Conservation (phyloP, 2,329 filamentous ascomycete species). For the Xylaria hypoxylon region DNA sequence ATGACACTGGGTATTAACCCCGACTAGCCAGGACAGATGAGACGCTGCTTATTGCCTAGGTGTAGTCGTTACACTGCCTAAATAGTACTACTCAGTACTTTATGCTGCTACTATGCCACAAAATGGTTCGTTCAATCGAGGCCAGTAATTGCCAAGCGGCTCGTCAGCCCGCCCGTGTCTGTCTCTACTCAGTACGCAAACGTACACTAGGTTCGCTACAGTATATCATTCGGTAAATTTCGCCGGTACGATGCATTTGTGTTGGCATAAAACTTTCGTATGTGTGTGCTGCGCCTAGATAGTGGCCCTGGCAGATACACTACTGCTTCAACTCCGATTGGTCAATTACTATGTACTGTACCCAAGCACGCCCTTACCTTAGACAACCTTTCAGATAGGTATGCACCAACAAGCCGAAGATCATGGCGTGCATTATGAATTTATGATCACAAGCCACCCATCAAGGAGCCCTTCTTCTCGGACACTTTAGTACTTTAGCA, state of each 20-base stretch:
- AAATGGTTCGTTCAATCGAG: background rate
- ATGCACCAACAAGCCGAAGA: background rate
- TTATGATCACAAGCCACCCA: too few relatives aligned
- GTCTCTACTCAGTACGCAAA: too few relatives aligned
- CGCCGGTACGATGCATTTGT: background rate
- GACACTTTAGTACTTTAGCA: too few relatives aligned
- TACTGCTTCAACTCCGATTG: slow-evolving; percentile 17
- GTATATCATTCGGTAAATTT: background rate
- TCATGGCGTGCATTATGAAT: background rate
- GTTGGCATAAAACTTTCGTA: background rate
- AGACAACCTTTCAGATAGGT: too few relatives aligned
- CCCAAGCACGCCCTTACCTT: too few relatives aligned
- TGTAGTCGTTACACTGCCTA: slow-evolving; percentile 6
- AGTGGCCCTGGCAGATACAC: background rate
- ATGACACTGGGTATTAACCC: background rate
- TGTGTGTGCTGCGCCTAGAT: background rate
- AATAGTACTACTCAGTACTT: slow-evolving; percentile 10
- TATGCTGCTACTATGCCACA: background rate
- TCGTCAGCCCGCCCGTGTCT: too few relatives aligned
- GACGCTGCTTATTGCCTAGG: slow-evolving; percentile 7
- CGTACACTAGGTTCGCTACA: too few relatives aligned
- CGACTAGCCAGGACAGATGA: background rate
- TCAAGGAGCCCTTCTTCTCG: too few relatives aligned
- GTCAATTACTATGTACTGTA: background rate
- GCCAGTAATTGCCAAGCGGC: background rate